A percentile compares a stretch with the other conserved stretches of the same genome.
Evolutionary conservation across 1,284 basidiomycete species (phyloP).

Genomic region (Tremellales sp.): DNA sequence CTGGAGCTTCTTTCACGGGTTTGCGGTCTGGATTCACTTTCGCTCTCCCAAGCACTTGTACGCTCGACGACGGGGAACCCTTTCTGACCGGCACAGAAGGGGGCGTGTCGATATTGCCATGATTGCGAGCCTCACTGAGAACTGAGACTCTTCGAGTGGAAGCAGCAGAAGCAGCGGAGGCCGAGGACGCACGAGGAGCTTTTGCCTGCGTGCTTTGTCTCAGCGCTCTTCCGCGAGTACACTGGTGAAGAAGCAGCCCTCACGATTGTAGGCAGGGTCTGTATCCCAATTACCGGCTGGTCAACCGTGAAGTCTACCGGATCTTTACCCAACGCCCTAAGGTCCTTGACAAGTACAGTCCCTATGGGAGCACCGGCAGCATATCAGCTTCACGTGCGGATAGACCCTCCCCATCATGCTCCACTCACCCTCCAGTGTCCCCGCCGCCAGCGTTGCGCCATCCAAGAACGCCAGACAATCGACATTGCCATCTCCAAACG

Average conservation of each 20-base stretch:
- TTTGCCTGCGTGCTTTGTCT: slow-evolving; percentile 4
- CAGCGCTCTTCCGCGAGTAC: neutral
- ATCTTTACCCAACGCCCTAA: slow-evolving; percentile 6
- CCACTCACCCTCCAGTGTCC: slow-evolving; percentile 7
- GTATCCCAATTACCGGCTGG: slow-evolving; percentile 12
- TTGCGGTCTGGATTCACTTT: neutral
- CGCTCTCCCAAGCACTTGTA: neutral
- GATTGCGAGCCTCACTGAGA: slow-evolving; percentile 10
- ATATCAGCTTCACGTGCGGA: neutral
- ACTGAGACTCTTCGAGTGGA: slow-evolving; percentile 2
- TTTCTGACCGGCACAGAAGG: slow-evolving; percentile 1
- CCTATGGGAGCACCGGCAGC: slow-evolving; percentile 5
- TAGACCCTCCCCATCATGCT: too few species aligned
- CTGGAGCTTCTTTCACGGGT: too few species aligned
- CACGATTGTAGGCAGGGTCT: slow-evolving; percentile 8
- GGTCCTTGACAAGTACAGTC: slow-evolving; percentile 15
- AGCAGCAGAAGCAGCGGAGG: slow-evolving; percentile 1
- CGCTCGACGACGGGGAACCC: neutral
- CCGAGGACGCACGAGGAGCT: slow-evolving; percentile 5
- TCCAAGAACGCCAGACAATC: slow-evolving; percentile 16
- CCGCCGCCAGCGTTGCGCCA: slow-evolving; percentile 14
- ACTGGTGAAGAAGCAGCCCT: neutral
- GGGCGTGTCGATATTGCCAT: slow-evolving; percentile 6
- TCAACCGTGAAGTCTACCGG: slow-evolving; percentile 7
- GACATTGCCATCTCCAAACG: slow-evolving; percentile 11